Evolutionary conservation across 164 flowering plant genomes (phyloP), one percentile per base, ranked within the genome.

Genomic region (Houttuynia cordata): DNA sequence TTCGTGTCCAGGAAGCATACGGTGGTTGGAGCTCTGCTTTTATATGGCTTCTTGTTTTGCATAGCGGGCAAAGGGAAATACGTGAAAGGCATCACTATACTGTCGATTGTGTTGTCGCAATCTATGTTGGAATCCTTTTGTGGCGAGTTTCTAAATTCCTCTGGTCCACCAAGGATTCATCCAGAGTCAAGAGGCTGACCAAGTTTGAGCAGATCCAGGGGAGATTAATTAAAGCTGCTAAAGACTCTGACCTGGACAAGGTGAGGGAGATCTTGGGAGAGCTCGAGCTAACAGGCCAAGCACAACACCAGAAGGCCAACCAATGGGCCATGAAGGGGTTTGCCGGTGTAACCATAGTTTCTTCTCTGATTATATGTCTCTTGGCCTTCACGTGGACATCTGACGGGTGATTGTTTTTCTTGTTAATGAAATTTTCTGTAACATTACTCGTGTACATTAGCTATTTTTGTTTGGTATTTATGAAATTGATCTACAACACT

Each of bases 111-210:
- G 53, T 93, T 24, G 83, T 85, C 7, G 99, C 97, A 59, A 86
- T 93, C 53, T 93, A 93, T 61, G 90, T 86, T 18, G 99, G 95
- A 50, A 76, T 86, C 63, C 83, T 93, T 34, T 69, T 93, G 24
- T 93, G 99, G 99, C 86, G 79, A 77, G 79, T 81, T 81, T 83
- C 91, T 0, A 81, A 86, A n/a, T 83, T 83, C 67, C 62, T 90
- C 42, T 90, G 98, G 99, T 76, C 89, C 39, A 19, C 70, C 15
- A 79, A 73, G 65, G 81, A 78, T 45, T 50, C 67, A 23, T 67
- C 68, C 3, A 70, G 70, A 63, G 41, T 58, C 13, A 77, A 61
- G 56, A 78, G 80, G 71, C 81, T 85, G 7, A 19, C 40, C 3
- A 78, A 77, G 71, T 85, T 93, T 14, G 99, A 86, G 57, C 83